Conservation (phyloP, 164 flowering plant genomes). For the Cinnamomum micranthum region DNA sequence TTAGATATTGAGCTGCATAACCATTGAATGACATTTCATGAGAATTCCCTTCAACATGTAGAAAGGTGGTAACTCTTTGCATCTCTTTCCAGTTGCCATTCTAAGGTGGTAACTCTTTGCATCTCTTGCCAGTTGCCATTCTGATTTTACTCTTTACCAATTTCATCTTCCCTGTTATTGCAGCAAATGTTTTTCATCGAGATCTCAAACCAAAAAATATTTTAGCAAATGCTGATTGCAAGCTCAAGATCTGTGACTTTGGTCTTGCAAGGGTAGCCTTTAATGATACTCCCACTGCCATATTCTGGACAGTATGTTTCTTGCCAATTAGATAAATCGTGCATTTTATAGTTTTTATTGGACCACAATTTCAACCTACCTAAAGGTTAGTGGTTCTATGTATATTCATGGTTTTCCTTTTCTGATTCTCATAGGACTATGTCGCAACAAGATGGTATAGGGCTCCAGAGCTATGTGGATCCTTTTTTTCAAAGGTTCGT, state of each 20-base stretch:
- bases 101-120: neutral
- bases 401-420: slow-evolving; percentile 3
- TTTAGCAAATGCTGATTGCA: slow-evolving; percentile 91
- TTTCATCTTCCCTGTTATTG: slow-evolving; percentile 17
- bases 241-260: slow-evolving; percentile 91
- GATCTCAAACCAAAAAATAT: slow-evolving; percentile 90
- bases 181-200: slow-evolving; percentile 66
- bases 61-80: neutral
- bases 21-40: neutral
- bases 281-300: slow-evolving; percentile 76
- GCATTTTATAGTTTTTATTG: neutral
- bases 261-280: slow-evolving; percentile 95
- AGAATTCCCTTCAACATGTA: neutral
- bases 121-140: neutral
- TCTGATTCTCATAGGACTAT: slow-evolving; percentile 57
- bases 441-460: slow-evolving; percentile 99
- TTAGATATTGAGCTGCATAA: neutral
- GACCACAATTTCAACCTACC: neutral
- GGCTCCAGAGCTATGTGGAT: slow-evolving; percentile 97
- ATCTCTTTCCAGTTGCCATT: neutral
- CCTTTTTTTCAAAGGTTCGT: slow-evolving; percentile 94
- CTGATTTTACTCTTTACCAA: neutral
- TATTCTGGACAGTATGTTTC: slow-evolving; percentile 84
- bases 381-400: neutral
- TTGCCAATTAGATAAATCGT: neutral